phyloP scores from a whole-genome alignment of 2,329 filamentous ascomycete genomes.

The Cercospora zeae-maydis region DNA sequence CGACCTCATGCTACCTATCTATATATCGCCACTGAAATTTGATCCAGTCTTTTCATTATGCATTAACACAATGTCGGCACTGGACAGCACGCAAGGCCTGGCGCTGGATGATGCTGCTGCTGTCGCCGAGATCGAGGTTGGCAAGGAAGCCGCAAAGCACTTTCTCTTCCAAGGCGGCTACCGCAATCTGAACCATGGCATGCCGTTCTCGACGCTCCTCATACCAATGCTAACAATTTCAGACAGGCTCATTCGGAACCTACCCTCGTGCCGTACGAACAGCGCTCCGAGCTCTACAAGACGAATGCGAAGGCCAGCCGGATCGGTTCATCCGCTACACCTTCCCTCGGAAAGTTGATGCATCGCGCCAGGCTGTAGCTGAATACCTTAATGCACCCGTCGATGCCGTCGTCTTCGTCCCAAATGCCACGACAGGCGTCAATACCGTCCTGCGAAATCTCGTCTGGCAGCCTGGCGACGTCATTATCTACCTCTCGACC shows the following conservation, averaged over 20 bases:
- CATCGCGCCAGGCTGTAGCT: slow-evolving; percentile 62
- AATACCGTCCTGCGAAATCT: slow-evolving; percentile 80
- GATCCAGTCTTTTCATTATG: background rate
- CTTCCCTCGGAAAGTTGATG: slow-evolving; percentile 60
- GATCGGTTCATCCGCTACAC: slow-evolving; percentile 74
- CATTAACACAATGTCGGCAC: background rate
- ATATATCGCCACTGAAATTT: background rate
- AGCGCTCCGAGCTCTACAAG: slow-evolving; percentile 62
- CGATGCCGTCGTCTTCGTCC: slow-evolving; percentile 69
- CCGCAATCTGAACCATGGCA: slow-evolving; percentile 76
- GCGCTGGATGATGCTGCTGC: slow-evolving; percentile 4
- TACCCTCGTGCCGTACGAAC: slow-evolving; percentile 62
- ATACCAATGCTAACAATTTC: background rate
- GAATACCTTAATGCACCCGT: slow-evolving; percentile 61
- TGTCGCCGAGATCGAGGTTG: slow-evolving; percentile 31
- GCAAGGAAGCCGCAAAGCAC: slow-evolving; percentile 52
- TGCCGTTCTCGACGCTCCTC: slow-evolving; percentile 12
- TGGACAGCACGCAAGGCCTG: background rate
- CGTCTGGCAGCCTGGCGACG: slow-evolving; percentile 64
- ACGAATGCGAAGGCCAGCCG: slow-evolving; percentile 62
- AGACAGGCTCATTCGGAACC: slow-evolving; percentile 71
- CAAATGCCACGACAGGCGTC: slow-evolving; percentile 74
- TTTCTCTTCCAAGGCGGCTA: slow-evolving; percentile 69
- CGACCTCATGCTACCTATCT: background rate
- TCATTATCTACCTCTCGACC: slow-evolving; percentile 73